Evolutionary conservation across 225 moss, liverwort and hornwort species (phyloP).

Genomic region (Straminergon stramineum): DNA sequence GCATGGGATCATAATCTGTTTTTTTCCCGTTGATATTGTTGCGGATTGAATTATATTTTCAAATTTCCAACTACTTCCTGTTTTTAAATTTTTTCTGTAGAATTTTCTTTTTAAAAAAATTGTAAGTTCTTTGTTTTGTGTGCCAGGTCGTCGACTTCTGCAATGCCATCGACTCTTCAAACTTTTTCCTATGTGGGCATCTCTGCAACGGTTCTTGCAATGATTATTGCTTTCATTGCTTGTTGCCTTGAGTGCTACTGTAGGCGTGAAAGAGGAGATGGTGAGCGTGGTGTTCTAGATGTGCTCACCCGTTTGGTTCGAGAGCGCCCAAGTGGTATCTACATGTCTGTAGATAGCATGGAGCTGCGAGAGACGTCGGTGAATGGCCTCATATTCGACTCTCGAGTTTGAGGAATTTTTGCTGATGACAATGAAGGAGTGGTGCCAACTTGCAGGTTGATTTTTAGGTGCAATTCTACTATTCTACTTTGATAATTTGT

Average conservation of each 20-base stretch:
- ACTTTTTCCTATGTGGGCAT: too few relatives aligned
- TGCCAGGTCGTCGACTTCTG: background rate
- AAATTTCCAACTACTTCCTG: background rate
- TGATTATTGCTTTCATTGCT: rapidly evolving
- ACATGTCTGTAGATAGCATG: background rate
- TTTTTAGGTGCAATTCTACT: too few relatives aligned
- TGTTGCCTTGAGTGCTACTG: background rate
- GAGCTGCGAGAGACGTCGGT: background rate
- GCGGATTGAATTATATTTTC: too few relatives aligned
- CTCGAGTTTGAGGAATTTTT: background rate
- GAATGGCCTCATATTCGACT: background rate
- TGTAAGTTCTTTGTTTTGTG: background rate
- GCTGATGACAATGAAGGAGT: background rate
- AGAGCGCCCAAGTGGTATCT: background rate
- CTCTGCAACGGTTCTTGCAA: background rate
- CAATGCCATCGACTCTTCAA: too few relatives aligned
- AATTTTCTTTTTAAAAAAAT: background rate
- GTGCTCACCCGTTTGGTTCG: background rate
- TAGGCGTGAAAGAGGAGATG: background rate
- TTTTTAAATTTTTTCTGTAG: too few relatives aligned
- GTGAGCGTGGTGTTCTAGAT: background rate
- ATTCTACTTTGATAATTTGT: too few relatives aligned
- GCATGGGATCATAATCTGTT: background rate
- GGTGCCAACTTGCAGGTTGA: too few relatives aligned
- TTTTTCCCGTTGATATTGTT: background rate